Conservation (phyloP, 2,329 filamentous ascomycete species). For the Albifimbria verrucaria region DNA sequence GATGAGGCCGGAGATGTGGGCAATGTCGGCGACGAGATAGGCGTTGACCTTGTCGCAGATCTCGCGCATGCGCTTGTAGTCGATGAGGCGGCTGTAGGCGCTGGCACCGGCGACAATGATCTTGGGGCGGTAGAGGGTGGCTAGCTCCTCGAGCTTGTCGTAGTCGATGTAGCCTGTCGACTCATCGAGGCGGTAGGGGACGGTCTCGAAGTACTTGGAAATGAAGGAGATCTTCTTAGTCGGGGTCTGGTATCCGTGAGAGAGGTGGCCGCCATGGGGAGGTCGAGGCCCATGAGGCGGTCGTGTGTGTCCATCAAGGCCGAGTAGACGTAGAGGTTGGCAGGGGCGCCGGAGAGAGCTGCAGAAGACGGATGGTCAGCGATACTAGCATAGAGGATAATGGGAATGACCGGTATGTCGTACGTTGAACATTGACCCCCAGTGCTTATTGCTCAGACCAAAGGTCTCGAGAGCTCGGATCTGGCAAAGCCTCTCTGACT, state of each 20-base stretch:
- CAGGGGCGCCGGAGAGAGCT: slow-evolving; percentile 73
- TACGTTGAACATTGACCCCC: slow-evolving; percentile 97
- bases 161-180: slow-evolving; percentile 94
- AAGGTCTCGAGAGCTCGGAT: slow-evolving; percentile 86
- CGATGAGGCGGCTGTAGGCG: slow-evolving; percentile 92
- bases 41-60: slow-evolving; percentile 89
- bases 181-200: slow-evolving; percentile 90
- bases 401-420: slow-evolving; percentile 23
- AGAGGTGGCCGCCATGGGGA: slow-evolving; percentile 96
- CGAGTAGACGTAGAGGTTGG: slow-evolving; percentile 92
- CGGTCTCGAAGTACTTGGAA: slow-evolving; percentile 97
- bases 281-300: slow-evolving; percentile 92
- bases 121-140: slow-evolving; percentile 88
- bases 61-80: slow-evolving; percentile 88
- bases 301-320: slow-evolving; percentile 91
- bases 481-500: slow-evolving; percentile 86
- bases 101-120: slow-evolving; percentile 92
- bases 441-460: slow-evolving; percentile 76
- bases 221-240: slow-evolving; percentile 95
- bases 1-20: slow-evolving; percentile 92
- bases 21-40: slow-evolving; percentile 94
- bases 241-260: slow-evolving; percentile 95
- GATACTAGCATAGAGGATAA: slow-evolving; percentile 1
- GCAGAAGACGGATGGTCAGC: slow-evolving; percentile 8
- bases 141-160: slow-evolving; percentile 81